Conservation (phyloP, 768 basidiomycete species). For the Leccinum broughii region DNA sequence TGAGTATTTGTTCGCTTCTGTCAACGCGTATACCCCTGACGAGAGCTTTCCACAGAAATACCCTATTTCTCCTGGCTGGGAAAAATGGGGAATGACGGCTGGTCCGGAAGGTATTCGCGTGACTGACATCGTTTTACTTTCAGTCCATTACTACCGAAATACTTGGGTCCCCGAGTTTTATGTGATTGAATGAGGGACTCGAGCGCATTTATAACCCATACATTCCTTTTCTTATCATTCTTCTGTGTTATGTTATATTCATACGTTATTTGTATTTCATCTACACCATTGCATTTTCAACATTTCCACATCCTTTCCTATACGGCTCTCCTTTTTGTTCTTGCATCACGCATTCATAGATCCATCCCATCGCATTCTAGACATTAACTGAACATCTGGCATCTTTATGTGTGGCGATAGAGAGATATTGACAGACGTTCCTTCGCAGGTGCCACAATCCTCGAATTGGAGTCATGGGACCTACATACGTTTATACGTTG, state of each 20-base stretch:
- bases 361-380: background rate
- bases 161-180: slow-evolving; percentile 1
- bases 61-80: background rate
- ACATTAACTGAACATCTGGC: background rate
- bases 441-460: too few relatives aligned
- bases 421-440: too few relatives aligned
- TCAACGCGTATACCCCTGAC: background rate
- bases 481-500: too few relatives aligned
- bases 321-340: background rate
- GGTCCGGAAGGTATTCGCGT: slow-evolving; percentile 2
- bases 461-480: too few relatives aligned
- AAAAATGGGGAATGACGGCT: background rate
- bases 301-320: background rate
- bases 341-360: background rate
- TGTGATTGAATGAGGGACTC: background rate
- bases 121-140: background rate
- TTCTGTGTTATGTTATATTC: background rate
- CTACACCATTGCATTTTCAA: background rate
- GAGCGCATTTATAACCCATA: background rate
- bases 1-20: background rate
- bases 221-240: background rate
- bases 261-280: slow-evolving; percentile 1
- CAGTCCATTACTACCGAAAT: background rate
- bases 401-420: background rate
- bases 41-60: background rate